phyloP scores from a whole-genome alignment of 1,284 basidiomycete species.

The Rhodotorula sp. region DNA sequence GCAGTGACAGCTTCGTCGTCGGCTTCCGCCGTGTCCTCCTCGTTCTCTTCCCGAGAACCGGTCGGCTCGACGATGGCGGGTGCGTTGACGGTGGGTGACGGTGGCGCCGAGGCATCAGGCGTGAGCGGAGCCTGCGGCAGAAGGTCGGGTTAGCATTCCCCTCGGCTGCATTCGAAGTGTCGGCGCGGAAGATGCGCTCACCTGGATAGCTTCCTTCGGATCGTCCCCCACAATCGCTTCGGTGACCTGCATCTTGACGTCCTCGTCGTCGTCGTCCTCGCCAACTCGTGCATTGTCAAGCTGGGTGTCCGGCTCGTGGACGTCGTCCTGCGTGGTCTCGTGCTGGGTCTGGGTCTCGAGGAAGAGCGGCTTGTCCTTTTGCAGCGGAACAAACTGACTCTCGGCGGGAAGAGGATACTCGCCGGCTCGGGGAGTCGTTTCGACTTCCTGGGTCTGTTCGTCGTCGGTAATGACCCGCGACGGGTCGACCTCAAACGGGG shows the following conservation, averaged over 20 bases:
- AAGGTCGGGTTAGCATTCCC: no score
- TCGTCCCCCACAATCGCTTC: not conserved
- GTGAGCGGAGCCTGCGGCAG: not conserved
- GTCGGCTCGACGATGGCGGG: constrained; percentile 18
- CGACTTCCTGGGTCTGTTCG: constrained; percentile 1
- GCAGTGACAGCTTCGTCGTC: not conserved
- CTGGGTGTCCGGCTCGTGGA: not conserved
- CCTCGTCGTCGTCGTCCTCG: not conserved
- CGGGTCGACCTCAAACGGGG: constrained; percentile 11
- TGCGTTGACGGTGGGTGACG: not conserved
- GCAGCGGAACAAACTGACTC: constrained; percentile 25
- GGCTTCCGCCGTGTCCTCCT: no score
- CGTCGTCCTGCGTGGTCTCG: not conserved
- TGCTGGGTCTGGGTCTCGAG: constrained; percentile 16
- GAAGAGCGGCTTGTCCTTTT: constrained; percentile 29
- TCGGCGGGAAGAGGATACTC: constrained; percentile 12
- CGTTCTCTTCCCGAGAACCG: not conserved
- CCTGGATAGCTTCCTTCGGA: not conserved
- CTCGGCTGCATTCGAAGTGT: not conserved
- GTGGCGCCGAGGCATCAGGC: not conserved
- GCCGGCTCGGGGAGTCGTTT: not conserved
- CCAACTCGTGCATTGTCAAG: not conserved
- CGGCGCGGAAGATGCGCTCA: not conserved
- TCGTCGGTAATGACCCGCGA: constrained; percentile 12
- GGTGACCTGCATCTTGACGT: not conserved